Evolutionary conservation across 1,284 basidiomycete genomes (phyloP).

Genomic region (Omphalotus olearius): DNA sequence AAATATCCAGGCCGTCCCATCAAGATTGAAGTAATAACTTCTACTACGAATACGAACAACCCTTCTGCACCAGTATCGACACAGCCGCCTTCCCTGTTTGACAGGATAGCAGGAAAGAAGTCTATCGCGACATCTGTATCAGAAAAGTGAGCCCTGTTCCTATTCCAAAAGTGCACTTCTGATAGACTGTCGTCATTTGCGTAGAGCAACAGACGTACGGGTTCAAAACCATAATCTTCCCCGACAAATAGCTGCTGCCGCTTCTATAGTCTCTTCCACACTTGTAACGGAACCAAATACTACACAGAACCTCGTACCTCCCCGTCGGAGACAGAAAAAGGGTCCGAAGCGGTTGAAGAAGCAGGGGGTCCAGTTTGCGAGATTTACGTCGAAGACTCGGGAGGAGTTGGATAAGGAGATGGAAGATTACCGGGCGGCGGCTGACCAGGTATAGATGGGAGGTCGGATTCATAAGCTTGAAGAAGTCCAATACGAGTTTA

Average conservation of each 20-base stretch:
- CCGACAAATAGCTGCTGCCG: conserved; percentile 15
- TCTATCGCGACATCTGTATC: background rate
- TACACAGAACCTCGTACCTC: conserved; percentile 23
- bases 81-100: conserved; percentile 21
- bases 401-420: conserved; percentile 62
- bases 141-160: background rate
- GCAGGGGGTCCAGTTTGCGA: conserved; percentile 19
- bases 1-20: conserved; percentile 52
- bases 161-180: background rate
- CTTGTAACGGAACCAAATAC: conserved; percentile 6
- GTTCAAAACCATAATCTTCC: conserved; percentile 14
- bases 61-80: conserved; percentile 14
- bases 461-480: background rate
- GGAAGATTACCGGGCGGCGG: conserved; percentile 58
- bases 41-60: conserved; percentile 25
- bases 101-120: conserved; percentile 12
- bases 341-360: conserved; percentile 65
- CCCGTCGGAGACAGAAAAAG: conserved; percentile 44
- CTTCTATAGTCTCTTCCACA: conserved; percentile 17
- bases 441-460: background rate
- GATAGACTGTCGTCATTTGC: background rate
- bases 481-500: background rate
- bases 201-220: background rate
- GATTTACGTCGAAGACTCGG: conserved; percentile 22
- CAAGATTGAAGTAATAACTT: conserved; percentile 62